These are phyloP conservation scores for Thyridium curvatum DNA, from an alignment of 2,329 filamentous ascomycete species.

Conservation along the genomic window DNA sequence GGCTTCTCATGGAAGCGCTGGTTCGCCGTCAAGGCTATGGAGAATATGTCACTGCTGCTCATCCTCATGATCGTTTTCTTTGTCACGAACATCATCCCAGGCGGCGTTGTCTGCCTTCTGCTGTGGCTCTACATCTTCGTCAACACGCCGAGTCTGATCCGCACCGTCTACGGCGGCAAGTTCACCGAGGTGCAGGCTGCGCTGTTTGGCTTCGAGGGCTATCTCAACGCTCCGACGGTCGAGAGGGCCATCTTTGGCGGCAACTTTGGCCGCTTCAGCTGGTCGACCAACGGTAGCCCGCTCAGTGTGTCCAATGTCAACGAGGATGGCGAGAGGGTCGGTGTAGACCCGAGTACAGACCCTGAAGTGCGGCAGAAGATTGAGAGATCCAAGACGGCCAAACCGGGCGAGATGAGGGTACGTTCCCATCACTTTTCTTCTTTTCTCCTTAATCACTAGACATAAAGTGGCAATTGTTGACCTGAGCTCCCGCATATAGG, in stretches of 20 bases:
- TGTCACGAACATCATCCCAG: not conserved
- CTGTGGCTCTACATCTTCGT: conserved; percentile 16
- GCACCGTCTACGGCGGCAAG: conserved; percentile 13
- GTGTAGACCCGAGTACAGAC: conserved; percentile 16
- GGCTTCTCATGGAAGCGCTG: conserved; percentile 1
- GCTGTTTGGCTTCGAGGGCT: conserved; percentile 25
- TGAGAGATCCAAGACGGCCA: conserved; percentile 16
- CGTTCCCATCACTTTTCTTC: not conserved
- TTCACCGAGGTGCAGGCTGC: conserved; percentile 19
- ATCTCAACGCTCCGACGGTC: conserved; percentile 14
- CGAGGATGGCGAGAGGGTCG: conserved; percentile 15
- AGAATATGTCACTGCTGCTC: not conserved
- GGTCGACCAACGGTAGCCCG: conserved; percentile 16
- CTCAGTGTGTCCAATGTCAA: conserved; percentile 18
- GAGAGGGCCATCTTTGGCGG: conserved; percentile 21
- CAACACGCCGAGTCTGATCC: conserved; percentile 16
- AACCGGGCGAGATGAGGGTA: conserved; percentile 18
- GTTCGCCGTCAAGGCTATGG: not conserved
- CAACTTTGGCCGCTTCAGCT: conserved; percentile 16
- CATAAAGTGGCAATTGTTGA: not conserved
- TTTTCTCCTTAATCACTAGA: too few species aligned
- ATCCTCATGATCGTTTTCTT: not conserved
- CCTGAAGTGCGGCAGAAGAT: conserved; percentile 16
- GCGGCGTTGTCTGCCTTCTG: conserved; percentile 16
- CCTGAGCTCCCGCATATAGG: conserved; percentile 6